Conservation (phyloP, 768 basidiomycete genomes). For the Cyclocybe cylindracea region DNA sequence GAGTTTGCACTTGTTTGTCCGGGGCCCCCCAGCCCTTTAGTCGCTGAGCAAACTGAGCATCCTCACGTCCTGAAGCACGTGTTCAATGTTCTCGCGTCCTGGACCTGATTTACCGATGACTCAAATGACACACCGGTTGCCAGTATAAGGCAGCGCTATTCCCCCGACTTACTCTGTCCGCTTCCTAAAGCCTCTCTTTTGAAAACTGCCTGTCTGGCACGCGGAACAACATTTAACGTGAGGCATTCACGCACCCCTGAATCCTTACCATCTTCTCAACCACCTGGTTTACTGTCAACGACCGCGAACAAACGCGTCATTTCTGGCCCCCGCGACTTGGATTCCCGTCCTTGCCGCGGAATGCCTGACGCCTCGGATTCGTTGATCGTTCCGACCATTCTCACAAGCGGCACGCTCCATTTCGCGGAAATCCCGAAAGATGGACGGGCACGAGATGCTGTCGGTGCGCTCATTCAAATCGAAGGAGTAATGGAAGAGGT, state of each 20-base stretch:
- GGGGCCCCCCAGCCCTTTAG: too few species aligned
- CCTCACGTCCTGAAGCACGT: constrained; percentile 2
- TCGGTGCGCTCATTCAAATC: constrained; percentile 46
- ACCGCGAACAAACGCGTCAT: constrained; percentile 2
- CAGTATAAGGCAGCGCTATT: too few species aligned
- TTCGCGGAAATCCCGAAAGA: constrained; percentile 58
- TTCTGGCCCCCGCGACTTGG: background rate
- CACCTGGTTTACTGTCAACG: background rate
- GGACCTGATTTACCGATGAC: background rate
- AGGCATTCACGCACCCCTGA: background rate
- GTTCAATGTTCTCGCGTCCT: constrained; percentile 1
- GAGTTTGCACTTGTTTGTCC: too few species aligned
- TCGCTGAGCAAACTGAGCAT: constrained; percentile 3
- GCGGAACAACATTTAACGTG: too few species aligned
- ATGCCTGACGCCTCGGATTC: constrained; percentile 19
- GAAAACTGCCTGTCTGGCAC: too few species aligned
- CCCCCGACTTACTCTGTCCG: too few species aligned
- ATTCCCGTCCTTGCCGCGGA: constrained; percentile 1
- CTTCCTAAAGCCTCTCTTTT: too few species aligned
- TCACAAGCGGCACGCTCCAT: constrained; percentile 59
- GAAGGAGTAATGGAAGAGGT: constrained; percentile 55
- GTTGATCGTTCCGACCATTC: constrained; percentile 56
- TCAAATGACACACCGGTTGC: background rate
- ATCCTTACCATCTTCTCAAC: background rate
- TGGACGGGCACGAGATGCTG: constrained; percentile 61